These are phyloP conservation scores for Berkeleyomyces rouxiae DNA, from an alignment of 2,329 filamentous ascomycete species.

Conservation along the genomic window DNA sequence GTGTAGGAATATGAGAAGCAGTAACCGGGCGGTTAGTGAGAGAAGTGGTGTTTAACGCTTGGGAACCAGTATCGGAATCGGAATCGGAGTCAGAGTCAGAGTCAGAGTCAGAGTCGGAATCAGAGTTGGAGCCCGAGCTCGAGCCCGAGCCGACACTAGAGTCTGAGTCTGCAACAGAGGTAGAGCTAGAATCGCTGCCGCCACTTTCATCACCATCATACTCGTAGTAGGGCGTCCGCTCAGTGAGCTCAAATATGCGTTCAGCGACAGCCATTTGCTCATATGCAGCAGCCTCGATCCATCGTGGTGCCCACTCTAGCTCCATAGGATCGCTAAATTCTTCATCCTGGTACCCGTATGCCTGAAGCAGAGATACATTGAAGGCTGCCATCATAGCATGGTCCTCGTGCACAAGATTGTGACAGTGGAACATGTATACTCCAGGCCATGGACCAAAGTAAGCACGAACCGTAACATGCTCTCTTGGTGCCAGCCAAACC, in stretches of 20 bases:
- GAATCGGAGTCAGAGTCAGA: background rate
- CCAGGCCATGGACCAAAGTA: constrained; percentile 37
- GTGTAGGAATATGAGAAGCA: background rate
- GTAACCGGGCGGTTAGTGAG: background rate
- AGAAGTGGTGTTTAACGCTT: background rate
- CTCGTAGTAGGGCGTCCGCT: constrained; percentile 9
- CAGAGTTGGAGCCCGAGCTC: background rate
- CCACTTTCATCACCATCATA: background rate
- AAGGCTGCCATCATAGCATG: constrained; percentile 32
- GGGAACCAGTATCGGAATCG: background rate
- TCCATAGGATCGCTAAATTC: constrained; percentile 25
- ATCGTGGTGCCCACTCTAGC: constrained; percentile 18
- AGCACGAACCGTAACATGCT: constrained; percentile 33
- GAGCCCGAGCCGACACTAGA: background rate
- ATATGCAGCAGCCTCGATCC: background rate
- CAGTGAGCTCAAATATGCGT: constrained; percentile 4
- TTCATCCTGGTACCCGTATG: constrained; percentile 25
- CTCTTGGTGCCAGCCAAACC: constrained; percentile 34
- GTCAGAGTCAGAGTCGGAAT: background rate
- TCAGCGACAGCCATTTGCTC: background rate
- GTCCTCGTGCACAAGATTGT: constrained; percentile 30
- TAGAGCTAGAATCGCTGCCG: background rate
- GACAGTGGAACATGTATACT: constrained; percentile 33
- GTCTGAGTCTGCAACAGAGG: background rate
- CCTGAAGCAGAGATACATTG: constrained; percentile 24